These are phyloP conservation scores for Purpureocillium lavendulum DNA, from an alignment of 2,329 filamentous ascomycete species.

Conservation along the genomic window DNA sequence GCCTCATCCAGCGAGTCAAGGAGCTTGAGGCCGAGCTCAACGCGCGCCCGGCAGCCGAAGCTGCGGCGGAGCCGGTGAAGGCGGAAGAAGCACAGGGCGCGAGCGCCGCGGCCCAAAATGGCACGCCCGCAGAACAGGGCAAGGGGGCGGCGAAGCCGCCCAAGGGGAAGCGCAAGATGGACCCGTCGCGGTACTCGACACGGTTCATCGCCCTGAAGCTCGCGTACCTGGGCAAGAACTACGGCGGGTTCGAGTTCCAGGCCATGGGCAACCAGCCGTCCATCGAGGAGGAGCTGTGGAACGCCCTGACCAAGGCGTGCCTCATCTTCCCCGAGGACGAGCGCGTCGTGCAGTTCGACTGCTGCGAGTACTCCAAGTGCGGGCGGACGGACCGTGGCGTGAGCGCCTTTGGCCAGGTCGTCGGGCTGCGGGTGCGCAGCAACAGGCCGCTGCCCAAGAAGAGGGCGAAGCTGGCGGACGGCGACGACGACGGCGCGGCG, in stretches of 20 bases:
- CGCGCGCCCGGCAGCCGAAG: slow-evolving; percentile 23
- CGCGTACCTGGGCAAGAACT: slow-evolving; percentile 83
- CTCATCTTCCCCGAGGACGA: slow-evolving; percentile 67
- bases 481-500: slow-evolving; percentile 15
- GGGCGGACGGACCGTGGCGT: slow-evolving; percentile 89
- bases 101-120: no score
- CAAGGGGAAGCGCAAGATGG: slow-evolving; percentile 50
- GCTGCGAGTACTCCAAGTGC: slow-evolving; percentile 89
- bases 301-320: slow-evolving; percentile 72
- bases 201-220: slow-evolving; percentile 86
- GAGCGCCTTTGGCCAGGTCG: slow-evolving; percentile 93
- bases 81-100: neutral
- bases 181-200: slow-evolving; percentile 73
- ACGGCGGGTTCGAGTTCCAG: slow-evolving; percentile 90
- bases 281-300: slow-evolving; percentile 91
- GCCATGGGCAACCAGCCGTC: slow-evolving; percentile 64
- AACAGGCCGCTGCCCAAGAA: slow-evolving; percentile 50
- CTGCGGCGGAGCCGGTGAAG: slow-evolving; percentile 14
- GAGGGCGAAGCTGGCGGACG: slow-evolving; percentile 13
- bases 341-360: slow-evolving; percentile 66
- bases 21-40: slow-evolving; percentile 59
- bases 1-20: slow-evolving; percentile 59
- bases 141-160: slow-evolving; percentile 18
- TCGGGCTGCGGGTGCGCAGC: slow-evolving; percentile 76
- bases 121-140: neutral